Evolutionary conservation across 2,329 filamentous ascomycete species (phyloP).

Genomic region (Fusarium vanettenii): DNA sequence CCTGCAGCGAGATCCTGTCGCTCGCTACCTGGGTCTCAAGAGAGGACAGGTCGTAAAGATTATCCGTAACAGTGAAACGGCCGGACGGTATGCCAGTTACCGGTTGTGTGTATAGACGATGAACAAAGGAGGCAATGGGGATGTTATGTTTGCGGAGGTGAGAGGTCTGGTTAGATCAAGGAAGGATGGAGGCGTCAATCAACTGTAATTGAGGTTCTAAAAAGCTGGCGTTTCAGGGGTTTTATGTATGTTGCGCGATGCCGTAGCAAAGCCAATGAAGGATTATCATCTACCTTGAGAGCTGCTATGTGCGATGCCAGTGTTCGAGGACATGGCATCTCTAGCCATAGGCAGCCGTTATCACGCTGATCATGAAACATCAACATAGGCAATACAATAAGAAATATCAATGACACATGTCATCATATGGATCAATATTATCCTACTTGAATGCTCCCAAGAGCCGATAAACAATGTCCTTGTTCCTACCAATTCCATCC

Average conservation of each 20-base stretch:
- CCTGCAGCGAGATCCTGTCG: constrained; percentile 90
- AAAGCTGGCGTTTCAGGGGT: constrained; percentile 47
- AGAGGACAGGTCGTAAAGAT: constrained; percentile 98
- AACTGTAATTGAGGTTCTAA: constrained; percentile 44
- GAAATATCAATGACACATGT: not conserved
- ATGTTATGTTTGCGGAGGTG: not conserved
- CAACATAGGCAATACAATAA: not conserved
- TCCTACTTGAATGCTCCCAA: not conserved
- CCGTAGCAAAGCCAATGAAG: constrained; percentile 41
- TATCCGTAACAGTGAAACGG: constrained; percentile 93
- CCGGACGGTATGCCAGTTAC: constrained; percentile 96
- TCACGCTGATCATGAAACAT: not conserved
- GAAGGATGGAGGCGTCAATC: constrained; percentile 43
- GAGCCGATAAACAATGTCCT: not conserved
- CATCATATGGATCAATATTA: constrained; percentile 1
- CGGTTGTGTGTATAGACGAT: constrained; percentile 69
- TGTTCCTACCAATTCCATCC: constrained; percentile 33
- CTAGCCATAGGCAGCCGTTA: not conserved
- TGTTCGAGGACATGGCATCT: not conserved
- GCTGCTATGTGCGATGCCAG: not conserved
- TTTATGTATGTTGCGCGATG: constrained; percentile 44
- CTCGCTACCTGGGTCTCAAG: constrained; percentile 89
- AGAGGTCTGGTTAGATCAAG: constrained; percentile 21
- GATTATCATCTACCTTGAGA: constrained; percentile 18
- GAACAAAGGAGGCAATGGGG: not conserved